These are phyloP conservation scores for Backusella mclennaniae DNA, from an alignment of 192 early-diverging fungal genomes.

Conservation along the genomic window DNA sequence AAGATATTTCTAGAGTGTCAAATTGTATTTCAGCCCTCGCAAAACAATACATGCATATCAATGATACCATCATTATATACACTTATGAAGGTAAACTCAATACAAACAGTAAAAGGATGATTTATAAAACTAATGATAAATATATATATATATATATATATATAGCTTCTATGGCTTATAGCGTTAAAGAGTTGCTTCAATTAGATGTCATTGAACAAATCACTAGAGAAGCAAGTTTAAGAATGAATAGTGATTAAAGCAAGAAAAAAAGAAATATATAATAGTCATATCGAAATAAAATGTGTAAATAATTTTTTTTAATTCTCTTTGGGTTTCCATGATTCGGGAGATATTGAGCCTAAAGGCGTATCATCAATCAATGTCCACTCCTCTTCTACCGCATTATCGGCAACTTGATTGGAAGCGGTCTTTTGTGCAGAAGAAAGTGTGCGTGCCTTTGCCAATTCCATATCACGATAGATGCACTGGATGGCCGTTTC, in stretches of 20 bases:
- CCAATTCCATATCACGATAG: slow-evolving; percentile 59
- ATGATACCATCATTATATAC: slow-evolving; percentile 86
- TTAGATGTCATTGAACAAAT: slow-evolving; percentile 34
- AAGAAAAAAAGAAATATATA: neutral
- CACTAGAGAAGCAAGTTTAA: slow-evolving; percentile 30
- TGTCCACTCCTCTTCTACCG: slow-evolving; percentile 34
- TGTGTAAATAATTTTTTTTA: neutral
- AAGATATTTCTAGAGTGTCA: slow-evolving; percentile 84
- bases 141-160: neutral
- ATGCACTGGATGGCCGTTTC: slow-evolving; percentile 55
- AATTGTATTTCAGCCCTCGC: slow-evolving; percentile 87
- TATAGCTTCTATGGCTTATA: slow-evolving; percentile 35
- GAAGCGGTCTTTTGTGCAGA: slow-evolving; percentile 11
- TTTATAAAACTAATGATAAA: neutral
- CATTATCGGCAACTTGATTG: neutral
- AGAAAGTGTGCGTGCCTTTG: slow-evolving; percentile 40
- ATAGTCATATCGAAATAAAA: neutral
- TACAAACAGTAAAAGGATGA: neutral
- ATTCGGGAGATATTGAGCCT: slow-evolving; percentile 14
- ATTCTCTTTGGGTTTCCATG: slow-evolving; percentile 2
- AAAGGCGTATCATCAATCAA: slow-evolving; percentile 18
- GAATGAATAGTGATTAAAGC: slow-evolving; percentile 1
- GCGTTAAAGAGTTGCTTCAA: slow-evolving; percentile 34
- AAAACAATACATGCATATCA: slow-evolving; percentile 77
- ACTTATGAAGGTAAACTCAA: slow-evolving; percentile 72